Base-by-base conservation (phyloP, 2,329 filamentous ascomycete genomes). In the Ceratocystis lukuohia region DNA sequence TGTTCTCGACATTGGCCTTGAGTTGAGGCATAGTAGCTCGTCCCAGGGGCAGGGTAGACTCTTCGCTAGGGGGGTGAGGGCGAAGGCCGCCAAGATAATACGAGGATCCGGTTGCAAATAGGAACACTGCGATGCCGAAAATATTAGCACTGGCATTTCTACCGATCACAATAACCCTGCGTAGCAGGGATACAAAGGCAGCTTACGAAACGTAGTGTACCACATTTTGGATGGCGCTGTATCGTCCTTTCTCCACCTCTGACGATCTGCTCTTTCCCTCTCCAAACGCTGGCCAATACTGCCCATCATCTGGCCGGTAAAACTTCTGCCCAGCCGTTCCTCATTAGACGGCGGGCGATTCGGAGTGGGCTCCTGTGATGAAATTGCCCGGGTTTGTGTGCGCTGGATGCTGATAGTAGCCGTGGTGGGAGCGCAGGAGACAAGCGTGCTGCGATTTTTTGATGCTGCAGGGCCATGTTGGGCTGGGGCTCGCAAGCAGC, bases 41-140 rank as follows among this genome's bases (percentile, higher is more conserved):
- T 68, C 74, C 74, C 6, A 88, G 79, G 30, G 85, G 83, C 2
- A 84, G 75, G 10, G 86, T 88, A 70, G 85, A 88, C 44, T 75
- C 73, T 10, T 80, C 76, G 44, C 81, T 79, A 28, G 77, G 73
- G 20, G 80, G 78, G 63, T 77, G 80, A 41, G 80, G 80, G 71
- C 78, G 80, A 70, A 80, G 78, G 22, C 80, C 81, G 68, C 86
- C 86, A 53, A 86, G 74, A 73, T 80, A 85, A 74, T 85, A 88
- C 68, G 81, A 79, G 67, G 78, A 75, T 44, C 76, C 75, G 61
- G 81, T 76, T 61, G 81, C 78, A 64, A 78, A 79, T 61, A 84
- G 72, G 69, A 85, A 76, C 70, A 82, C 82, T 84, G 69, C 12
- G 28, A 6, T 37, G 17, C 22, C 28, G 17, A 6, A 15, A 53